phyloP scores from a whole-genome alignment of 257 asterid species.

The Rubia yunnanensis region DNA sequence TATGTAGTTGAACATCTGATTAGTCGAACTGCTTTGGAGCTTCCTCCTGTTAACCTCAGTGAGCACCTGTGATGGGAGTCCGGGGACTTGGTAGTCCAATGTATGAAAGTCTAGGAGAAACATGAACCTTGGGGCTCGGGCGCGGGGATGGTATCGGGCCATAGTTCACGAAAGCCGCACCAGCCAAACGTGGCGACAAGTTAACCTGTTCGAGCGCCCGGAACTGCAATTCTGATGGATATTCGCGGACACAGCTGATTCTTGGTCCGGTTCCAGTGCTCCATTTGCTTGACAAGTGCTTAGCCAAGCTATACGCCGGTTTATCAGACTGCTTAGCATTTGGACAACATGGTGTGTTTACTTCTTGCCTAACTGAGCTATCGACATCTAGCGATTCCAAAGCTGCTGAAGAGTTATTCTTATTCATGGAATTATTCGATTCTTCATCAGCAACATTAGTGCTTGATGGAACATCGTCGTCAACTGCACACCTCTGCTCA shows the following conservation, averaged over 20 bases:
- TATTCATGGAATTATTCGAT: constrained; percentile 7
- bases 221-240: constrained; percentile 67
- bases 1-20: constrained; percentile 10
- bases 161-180: constrained; percentile 29
- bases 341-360: constrained; percentile 2
- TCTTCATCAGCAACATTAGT: constrained; percentile 22
- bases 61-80: constrained; percentile 38
- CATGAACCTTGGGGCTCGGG: constrained; percentile 72
- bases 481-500: constrained; percentile 70
- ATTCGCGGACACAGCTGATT: constrained; percentile 84
- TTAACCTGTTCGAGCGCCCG: constrained; percentile 90
- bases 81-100: constrained; percentile 95
- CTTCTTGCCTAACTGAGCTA: constrained; percentile 15
- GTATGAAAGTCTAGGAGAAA: constrained; percentile 76
- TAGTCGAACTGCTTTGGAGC: constrained; percentile 6
- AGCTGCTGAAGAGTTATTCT: constrained; percentile 11
- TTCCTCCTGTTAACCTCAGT: too few relatives aligned
- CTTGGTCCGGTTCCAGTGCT: constrained; percentile 85
- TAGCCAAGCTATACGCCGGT: constrained; percentile 32
- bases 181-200: constrained; percentile 68
- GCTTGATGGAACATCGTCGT: constrained; percentile 51
- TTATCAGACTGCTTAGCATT: constrained; percentile 19
- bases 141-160: constrained; percentile 98
- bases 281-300: constrained; percentile 79
- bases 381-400: constrained; percentile 19